A percentile compares a stretch with the other conserved stretches of the same genome.
These are phyloP conservation scores for Rhamnella rubrinervis DNA, from an alignment of 331 rosid species.

Conservation along the genomic window DNA sequence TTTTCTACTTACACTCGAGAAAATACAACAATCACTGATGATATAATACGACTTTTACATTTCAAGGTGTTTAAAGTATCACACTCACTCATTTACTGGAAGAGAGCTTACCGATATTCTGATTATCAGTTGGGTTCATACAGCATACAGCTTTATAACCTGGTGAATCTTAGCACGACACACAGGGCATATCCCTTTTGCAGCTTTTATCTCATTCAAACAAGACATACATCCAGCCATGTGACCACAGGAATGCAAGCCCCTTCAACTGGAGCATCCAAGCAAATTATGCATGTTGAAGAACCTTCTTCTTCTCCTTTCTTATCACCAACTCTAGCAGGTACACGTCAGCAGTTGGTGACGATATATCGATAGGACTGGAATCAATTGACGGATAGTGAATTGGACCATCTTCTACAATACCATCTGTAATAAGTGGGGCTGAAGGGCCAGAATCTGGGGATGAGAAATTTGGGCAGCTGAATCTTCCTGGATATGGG, in stretches of 20 bases:
- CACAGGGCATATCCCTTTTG: constrained; percentile 99
- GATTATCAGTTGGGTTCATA: constrained; percentile 40
- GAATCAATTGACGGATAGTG: constrained; percentile 86
- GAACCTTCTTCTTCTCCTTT: constrained; percentile 44
- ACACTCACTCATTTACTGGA: constrained; percentile 2
- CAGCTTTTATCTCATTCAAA: constrained; percentile 73
- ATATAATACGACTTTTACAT: too few species aligned
- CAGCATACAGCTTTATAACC: constrained; percentile 69
- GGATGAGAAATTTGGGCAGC: constrained; percentile 15
- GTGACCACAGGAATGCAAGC: constrained; percentile 99
- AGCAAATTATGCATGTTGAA: constrained; percentile 79
- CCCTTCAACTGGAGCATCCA: constrained; percentile 93
- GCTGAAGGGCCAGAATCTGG: constrained; percentile 56
- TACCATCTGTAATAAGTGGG: constrained; percentile 49
- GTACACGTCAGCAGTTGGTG: constrained; percentile 33
- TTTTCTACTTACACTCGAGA: too few species aligned
- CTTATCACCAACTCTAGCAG: constrained; percentile 31
- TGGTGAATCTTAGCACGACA: constrained; percentile 91
- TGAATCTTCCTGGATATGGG: constrained; percentile 27
- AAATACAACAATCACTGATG: too few species aligned
- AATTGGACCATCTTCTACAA: constrained; percentile 50
- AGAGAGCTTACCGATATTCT: constrained; percentile 15
- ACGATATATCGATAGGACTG: constrained; percentile 51
- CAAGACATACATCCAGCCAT: constrained; percentile 98
- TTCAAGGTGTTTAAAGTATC: constrained; percentile 7